Percentiles rank a stretch among this genome's conserved stretches.
phyloP scores from a whole-genome alignment of 306 rosid genomes.

The Cotoneaster glaucophyllus region DNA sequence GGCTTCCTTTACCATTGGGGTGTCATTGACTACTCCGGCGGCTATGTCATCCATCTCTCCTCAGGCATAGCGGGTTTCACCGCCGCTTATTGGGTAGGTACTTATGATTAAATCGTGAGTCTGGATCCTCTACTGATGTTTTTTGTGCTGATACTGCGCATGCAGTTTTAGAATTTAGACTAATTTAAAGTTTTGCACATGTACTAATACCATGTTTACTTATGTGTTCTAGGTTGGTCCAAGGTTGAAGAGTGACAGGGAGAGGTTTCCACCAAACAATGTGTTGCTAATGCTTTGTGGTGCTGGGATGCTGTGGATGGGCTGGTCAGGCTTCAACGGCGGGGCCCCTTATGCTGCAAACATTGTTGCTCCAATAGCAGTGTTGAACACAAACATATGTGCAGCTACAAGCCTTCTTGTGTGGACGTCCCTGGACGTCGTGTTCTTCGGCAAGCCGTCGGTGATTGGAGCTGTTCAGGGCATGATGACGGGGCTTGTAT shows the following conservation, averaged over 20 bases:
- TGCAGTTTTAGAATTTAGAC: neutral
- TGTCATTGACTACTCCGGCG: slow-evolving; percentile 88
- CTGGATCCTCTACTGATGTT: neutral
- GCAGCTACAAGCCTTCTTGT: slow-evolving; percentile 88
- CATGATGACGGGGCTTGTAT: slow-evolving; percentile 94
- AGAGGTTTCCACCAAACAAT: slow-evolving; percentile 88
- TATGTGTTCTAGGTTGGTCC: slow-evolving; percentile 63
- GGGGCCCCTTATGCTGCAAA: slow-evolving; percentile 89
- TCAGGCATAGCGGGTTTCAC: slow-evolving; percentile 81
- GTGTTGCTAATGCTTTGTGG: slow-evolving; percentile 79
- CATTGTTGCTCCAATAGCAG: slow-evolving; percentile 53
- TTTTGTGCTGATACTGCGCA: neutral
- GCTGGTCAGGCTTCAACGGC: slow-evolving; percentile 95
- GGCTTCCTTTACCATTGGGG: slow-evolving; percentile 88
- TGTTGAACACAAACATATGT: slow-evolving; percentile 71
- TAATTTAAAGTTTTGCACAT: neutral
- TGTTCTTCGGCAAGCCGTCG: slow-evolving; percentile 79
- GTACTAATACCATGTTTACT: neutral
- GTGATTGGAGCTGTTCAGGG: slow-evolving; percentile 98
- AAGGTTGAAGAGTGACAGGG: slow-evolving; percentile 75
- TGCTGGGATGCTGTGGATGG: slow-evolving; percentile 87
- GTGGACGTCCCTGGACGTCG: slow-evolving; percentile 72
- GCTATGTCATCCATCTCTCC: slow-evolving; percentile 81
- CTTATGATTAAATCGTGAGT: neutral
- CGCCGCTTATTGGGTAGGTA: slow-evolving; percentile 86